These are phyloP conservation scores for Hypoxylon intermedium DNA, from an alignment of 495 filamentous ascomycete genomes.

Conservation along the genomic window DNA sequence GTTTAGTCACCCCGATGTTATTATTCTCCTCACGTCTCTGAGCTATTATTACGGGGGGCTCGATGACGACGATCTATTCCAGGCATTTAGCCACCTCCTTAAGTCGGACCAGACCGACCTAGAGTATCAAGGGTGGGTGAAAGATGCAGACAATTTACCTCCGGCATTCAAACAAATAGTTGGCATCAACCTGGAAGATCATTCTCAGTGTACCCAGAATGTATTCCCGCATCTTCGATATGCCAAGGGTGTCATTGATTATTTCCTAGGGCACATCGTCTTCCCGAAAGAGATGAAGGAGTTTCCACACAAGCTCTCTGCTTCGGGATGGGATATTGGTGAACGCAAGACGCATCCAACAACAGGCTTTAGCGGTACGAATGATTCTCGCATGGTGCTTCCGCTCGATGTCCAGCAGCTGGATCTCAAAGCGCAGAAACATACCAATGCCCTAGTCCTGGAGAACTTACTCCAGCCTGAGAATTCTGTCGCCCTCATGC, in stretches of 20 bases:
- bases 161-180: slow-evolving; percentile 52
- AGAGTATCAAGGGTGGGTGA: slow-evolving; percentile 64
- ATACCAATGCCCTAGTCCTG: slow-evolving; percentile 72
- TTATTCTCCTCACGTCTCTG: slow-evolving; percentile 70
- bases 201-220: slow-evolving; percentile 41
- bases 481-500: slow-evolving; percentile 55
- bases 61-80: slow-evolving; percentile 56
- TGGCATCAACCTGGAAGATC: slow-evolving; percentile 68
- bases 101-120: slow-evolving; percentile 61
- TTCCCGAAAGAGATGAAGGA: slow-evolving; percentile 71
- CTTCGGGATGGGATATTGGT: slow-evolving; percentile 74
- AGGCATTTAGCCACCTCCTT: slow-evolving; percentile 57
- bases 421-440: slow-evolving; percentile 61
- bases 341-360: slow-evolving; percentile 56
- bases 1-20: slow-evolving; percentile 76
- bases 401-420: slow-evolving; percentile 63
- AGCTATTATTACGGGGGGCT: slow-evolving; percentile 75
- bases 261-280: slow-evolving; percentile 66
- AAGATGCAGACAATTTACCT: slow-evolving; percentile 46
- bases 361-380: slow-evolving; percentile 77
- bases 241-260: slow-evolving; percentile 64
- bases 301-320: slow-evolving; percentile 70
- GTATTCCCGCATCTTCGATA: slow-evolving; percentile 63
- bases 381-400: slow-evolving; percentile 65
- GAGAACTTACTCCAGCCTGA: slow-evolving; percentile 62